Evolutionary conservation across 2,329 filamentous ascomycete species (phyloP).

Genomic region (Bipolaris victoriae): DNA sequence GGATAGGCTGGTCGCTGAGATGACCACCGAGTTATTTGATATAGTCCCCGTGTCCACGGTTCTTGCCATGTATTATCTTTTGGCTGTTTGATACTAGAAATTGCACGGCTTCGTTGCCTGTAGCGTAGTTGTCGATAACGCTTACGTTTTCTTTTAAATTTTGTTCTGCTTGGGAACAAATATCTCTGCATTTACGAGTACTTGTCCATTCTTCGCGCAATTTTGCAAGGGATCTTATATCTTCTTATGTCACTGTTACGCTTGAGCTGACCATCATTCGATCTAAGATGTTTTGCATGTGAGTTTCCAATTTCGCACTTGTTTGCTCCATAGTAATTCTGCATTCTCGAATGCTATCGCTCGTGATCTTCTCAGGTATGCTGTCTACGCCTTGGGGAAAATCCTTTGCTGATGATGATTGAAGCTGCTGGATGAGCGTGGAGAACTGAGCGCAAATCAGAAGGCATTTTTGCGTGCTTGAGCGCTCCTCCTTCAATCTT

Average conservation of each 20-base stretch:
- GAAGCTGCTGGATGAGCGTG: not conserved
- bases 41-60: not conserved
- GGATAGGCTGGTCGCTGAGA: not conserved
- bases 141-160: not conserved
- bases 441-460: not conserved
- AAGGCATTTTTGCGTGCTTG: not conserved
- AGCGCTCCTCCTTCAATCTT: not conserved
- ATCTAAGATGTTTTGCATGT: not conserved
- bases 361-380: not conserved
- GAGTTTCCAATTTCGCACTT: not conserved
- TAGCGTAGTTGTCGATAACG: not conserved
- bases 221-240: not conserved
- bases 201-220: not conserved
- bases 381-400: not conserved
- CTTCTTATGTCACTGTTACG: not conserved
- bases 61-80: slow-evolving; percentile 1
- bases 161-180: not conserved
- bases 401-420: not conserved
- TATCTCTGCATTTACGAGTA: not conserved
- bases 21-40: not conserved
- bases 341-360: not conserved
- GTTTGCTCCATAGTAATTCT: slow-evolving; percentile 1
- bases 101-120: not conserved
- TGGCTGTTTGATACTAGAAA: not conserved
- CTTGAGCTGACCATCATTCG: not conserved